A percentile compares a stretch with the other conserved stretches of the same genome.
phyloP scores from a whole-genome alignment of 2,329 filamentous ascomycete species.

The Calonectria ilicicola region DNA sequence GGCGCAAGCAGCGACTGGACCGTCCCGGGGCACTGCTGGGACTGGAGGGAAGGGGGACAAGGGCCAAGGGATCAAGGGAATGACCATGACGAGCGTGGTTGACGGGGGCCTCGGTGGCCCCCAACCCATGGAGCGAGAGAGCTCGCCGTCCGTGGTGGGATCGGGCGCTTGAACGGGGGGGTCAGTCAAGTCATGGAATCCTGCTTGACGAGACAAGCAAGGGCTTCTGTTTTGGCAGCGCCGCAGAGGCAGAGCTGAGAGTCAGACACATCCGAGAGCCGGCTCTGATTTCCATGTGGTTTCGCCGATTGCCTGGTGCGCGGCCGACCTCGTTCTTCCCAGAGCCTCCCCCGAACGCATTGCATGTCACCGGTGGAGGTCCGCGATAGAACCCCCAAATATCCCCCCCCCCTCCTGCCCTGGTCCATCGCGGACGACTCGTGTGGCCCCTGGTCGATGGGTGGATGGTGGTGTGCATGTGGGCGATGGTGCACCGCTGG shows the following conservation, averaged over 20 bases:
- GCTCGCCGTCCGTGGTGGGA: slow-evolving; percentile 16
- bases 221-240: background rate
- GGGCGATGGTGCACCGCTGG: slow-evolving; percentile 21
- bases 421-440: slow-evolving; percentile 23
- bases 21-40: slow-evolving; percentile 37
- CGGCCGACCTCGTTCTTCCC: background rate
- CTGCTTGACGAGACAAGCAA: slow-evolving; percentile 4
- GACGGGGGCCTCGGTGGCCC: slow-evolving; percentile 24
- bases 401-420: slow-evolving; percentile 10
- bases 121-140: slow-evolving; percentile 15
- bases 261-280: background rate
- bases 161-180: slow-evolving; percentile 17
- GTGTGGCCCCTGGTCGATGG: slow-evolving; percentile 37
- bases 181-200: background rate
- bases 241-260: background rate
- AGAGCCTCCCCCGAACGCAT: slow-evolving; percentile 6
- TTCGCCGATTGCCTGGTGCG: background rate
- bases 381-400: slow-evolving; percentile 20
- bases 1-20: slow-evolving; percentile 44
- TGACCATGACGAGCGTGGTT: slow-evolving; percentile 43
- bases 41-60: slow-evolving; percentile 34
- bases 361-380: slow-evolving; percentile 17
- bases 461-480: slow-evolving; percentile 34
- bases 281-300: background rate
- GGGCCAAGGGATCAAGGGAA: slow-evolving; percentile 30